phyloP scores from a whole-genome alignment of 371 early-diverging fungal species.

The Mucor plumbeus region DNA sequence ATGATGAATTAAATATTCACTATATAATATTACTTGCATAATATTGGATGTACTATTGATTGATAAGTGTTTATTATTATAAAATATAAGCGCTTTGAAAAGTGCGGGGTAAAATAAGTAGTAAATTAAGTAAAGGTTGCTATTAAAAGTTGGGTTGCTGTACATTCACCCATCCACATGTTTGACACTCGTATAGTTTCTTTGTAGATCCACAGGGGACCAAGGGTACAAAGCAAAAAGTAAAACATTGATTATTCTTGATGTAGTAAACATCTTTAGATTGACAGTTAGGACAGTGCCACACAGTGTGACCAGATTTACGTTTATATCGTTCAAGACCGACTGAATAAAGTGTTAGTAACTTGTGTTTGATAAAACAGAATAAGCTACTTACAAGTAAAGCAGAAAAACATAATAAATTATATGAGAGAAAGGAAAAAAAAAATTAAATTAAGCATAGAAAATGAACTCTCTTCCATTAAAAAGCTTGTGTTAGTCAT shows the following conservation, averaged over 20 bases:
- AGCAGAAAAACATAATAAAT: slow-evolving; percentile 41
- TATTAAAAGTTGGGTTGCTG: slow-evolving; percentile 36
- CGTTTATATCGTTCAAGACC: slow-evolving; percentile 53
- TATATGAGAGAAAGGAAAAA: slow-evolving; percentile 4
- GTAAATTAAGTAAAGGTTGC: neutral
- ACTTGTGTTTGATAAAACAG: no score
- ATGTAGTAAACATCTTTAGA: slow-evolving; percentile 47
- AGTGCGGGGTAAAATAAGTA: neutral
- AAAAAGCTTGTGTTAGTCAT: neutral
- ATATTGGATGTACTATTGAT: neutral
- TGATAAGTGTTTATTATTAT: neutral
- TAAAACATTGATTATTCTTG: slow-evolving; percentile 52
- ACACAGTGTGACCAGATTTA: slow-evolving; percentile 38
- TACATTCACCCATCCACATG: slow-evolving; percentile 54
- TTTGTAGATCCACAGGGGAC: slow-evolving; percentile 49
- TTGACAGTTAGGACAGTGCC: slow-evolving; percentile 54
- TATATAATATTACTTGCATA: neutral
- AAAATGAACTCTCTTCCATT: neutral
- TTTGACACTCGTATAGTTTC: slow-evolving; percentile 48
- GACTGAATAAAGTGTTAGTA: slow-evolving; percentile 26
- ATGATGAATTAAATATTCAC: neutral
- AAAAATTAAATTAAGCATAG: neutral
- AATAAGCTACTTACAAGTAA: slow-evolving; percentile 35
- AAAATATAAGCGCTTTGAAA: neutral
- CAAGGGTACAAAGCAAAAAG: slow-evolving; percentile 55